Conservation (phyloP, 208 protist genomes). For the Trypanosoma rangeli region DNA sequence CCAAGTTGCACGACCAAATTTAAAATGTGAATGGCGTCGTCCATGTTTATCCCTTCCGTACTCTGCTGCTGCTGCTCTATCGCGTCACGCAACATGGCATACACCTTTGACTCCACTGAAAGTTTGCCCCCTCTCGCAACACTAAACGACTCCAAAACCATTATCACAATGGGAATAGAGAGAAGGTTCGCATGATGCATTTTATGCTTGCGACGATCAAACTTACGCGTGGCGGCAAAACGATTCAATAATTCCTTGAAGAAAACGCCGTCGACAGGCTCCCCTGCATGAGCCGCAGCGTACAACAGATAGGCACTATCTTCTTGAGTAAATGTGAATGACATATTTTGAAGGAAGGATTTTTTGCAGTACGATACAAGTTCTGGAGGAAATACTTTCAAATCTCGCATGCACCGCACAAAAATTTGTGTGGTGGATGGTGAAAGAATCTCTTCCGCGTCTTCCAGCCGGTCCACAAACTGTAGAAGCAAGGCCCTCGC, state of each 20-base stretch:
- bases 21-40: constrained; percentile 9
- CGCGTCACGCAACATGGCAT: constrained; percentile 22
- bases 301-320: constrained; percentile 25
- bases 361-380: constrained; percentile 22
- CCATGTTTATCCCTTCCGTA: constrained; percentile 5
- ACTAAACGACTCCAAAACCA: constrained; percentile 18
- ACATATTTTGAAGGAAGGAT: constrained; percentile 15
- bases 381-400: constrained; percentile 19
- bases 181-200: not conserved
- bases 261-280: constrained; percentile 12
- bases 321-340: constrained; percentile 20
- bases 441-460: constrained; percentile 5
- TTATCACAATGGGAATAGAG: constrained; percentile 10
- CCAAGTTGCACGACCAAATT: constrained; percentile 16
- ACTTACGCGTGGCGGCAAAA: constrained; percentile 23
- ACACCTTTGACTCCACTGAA: constrained; percentile 17
- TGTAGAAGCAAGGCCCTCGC: constrained; percentile 7
- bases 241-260: constrained; percentile 22
- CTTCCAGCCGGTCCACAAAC: constrained; percentile 12
- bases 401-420: constrained; percentile 21
- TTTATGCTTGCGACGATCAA: constrained; percentile 21
- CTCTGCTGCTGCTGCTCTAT: constrained; percentile 19
- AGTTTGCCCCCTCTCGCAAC: constrained; percentile 15
- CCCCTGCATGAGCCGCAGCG: constrained; percentile 20
- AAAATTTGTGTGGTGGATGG: constrained; percentile 12